Evolutionary conservation across 108 stramenopile species (phyloP).

Genomic region (Skeletonema marinoi): DNA sequence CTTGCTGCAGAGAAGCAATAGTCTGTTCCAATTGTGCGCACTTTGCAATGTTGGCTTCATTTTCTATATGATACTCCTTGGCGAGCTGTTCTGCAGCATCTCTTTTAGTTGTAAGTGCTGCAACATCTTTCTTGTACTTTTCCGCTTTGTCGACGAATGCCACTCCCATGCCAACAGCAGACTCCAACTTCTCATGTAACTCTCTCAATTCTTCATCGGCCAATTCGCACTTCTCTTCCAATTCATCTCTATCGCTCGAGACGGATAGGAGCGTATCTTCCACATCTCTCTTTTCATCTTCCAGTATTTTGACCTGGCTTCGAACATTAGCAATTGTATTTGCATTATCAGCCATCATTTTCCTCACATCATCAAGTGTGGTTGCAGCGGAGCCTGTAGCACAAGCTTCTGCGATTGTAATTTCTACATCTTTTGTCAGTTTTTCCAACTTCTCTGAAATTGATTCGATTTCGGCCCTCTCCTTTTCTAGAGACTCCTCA

Average conservation of each 20-base stretch:
- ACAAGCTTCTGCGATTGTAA: neutral
- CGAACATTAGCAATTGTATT: neutral
- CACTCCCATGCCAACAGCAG: neutral
- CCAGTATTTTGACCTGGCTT: constrained; percentile 6
- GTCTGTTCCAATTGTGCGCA: constrained; percentile 4
- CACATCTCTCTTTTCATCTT: constrained; percentile 1
- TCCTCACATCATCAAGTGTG: constrained; percentile 6
- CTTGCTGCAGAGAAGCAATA: neutral
- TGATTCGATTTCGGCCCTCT: constrained; percentile 5
- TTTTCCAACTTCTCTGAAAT: constrained; percentile 1
- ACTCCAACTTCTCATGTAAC: constrained; percentile 8
- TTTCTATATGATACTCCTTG: constrained; percentile 4
- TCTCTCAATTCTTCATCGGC: neutral
- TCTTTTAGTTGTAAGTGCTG: constrained; percentile 8
- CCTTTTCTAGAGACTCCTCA: neutral
- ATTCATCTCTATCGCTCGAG: neutral
- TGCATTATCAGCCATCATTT: neutral
- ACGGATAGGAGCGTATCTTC: neutral
- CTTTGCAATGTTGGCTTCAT: constrained; percentile 11
- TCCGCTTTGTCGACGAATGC: constrained; percentile 5
- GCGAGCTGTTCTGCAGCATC: constrained; percentile 2
- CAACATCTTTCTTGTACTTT: neutral
- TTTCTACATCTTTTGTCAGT: constrained; percentile 2
- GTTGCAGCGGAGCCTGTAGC: neutral
- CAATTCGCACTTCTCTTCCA: neutral